Percentiles rank a stretch among this genome's conserved stretches.
Evolutionary conservation across 352 stramenopile genomes (phyloP).

Genomic region (Phytopythium helicoides): DNA sequence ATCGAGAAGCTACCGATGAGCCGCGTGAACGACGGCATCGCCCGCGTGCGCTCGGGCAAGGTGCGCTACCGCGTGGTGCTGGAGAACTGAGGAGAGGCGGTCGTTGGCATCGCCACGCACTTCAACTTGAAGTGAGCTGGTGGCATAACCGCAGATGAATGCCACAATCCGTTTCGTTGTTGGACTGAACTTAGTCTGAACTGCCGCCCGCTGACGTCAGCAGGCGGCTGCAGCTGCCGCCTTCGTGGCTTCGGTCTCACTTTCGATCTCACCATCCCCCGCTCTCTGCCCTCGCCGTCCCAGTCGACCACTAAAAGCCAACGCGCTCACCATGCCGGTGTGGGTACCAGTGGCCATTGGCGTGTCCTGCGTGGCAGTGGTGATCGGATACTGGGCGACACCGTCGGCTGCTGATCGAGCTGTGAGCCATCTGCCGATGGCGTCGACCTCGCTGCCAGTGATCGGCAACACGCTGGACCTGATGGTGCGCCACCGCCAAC

Average conservation of each 20-base stretch:
- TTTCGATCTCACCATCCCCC: no score
- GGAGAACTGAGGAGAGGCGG: conserved; percentile 18
- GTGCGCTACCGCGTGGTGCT: conserved; percentile 48
- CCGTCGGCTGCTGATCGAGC: conserved; percentile 23
- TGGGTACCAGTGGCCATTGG: conserved; percentile 13
- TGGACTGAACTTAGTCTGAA: no score
- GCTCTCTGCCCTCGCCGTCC: no score
- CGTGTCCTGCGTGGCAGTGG: conserved; percentile 13
- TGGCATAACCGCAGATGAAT: no score
- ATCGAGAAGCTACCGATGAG: conserved; percentile 45
- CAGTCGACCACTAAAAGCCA: no score
- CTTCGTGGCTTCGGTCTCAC: no score
- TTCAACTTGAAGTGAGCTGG: no score
- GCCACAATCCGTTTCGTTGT: no score
- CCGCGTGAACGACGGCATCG: conserved; percentile 31
- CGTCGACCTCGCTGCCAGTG: conserved; percentile 38
- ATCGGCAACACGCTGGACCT: conserved; percentile 61
- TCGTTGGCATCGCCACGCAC: no score
- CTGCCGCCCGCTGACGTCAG: no score
- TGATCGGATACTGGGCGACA: conserved; percentile 25
- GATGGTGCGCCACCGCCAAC: conserved; percentile 30
- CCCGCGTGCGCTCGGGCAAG: conserved; percentile 25
- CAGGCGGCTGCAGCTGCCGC: no score
- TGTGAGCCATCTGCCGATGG: conserved; percentile 31
- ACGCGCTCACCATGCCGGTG: background rate